phyloP scores from a whole-genome alignment of 2,329 filamentous ascomycete species.

The Sarocladium strictum region DNA sequence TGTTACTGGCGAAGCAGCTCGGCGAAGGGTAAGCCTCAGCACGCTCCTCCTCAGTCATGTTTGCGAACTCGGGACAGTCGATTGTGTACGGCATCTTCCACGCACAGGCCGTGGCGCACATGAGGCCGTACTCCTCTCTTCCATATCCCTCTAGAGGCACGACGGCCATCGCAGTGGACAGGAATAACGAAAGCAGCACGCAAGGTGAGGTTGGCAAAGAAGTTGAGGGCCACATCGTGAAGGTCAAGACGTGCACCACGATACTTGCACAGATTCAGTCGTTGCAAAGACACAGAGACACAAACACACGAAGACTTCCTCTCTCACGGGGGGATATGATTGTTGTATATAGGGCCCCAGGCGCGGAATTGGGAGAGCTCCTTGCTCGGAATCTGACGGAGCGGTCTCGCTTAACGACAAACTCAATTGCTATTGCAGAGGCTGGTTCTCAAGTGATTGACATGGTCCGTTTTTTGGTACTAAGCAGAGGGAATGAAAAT shows the following conservation, averaged over 20 bases:
- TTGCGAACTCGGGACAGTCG: constrained; percentile 18
- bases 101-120: constrained; percentile 15
- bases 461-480: not conserved
- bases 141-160: constrained; percentile 15
- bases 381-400: no score
- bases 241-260: no score
- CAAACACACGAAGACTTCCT: no score
- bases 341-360: no score
- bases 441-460: not conserved
- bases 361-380: no score
- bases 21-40: constrained; percentile 13
- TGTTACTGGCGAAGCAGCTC: constrained; percentile 13
- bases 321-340: no score
- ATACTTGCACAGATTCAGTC: no score
- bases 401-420: not conserved
- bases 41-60: constrained; percentile 15
- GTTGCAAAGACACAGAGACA: no score
- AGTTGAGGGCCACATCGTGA: not conserved
- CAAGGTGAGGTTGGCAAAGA: not conserved
- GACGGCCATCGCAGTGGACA: not conserved
- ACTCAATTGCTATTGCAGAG: not conserved
- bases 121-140: constrained; percentile 7
- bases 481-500: not conserved
- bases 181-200: not conserved
- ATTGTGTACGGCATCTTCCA: constrained; percentile 13